Percentiles rank a stretch among this genome's conserved stretches.
Evolutionary conservation across 768 basidiomycete genomes (phyloP).

Genomic region (Daedalea quercina): DNA sequence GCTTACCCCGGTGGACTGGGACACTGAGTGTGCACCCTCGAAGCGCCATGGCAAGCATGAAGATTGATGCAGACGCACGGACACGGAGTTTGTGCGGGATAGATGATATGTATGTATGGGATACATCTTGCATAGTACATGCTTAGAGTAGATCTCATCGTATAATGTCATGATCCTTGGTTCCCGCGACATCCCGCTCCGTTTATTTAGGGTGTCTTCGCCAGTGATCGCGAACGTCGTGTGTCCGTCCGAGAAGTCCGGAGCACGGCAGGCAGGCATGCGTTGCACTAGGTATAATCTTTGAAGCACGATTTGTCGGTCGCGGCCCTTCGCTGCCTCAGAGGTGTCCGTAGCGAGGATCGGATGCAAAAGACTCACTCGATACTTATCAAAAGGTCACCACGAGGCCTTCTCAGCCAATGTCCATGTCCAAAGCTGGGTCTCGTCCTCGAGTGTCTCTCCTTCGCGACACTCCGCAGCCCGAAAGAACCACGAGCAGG

Average conservation of each 20-base stretch:
- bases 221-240: too few relatives aligned
- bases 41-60: neutral
- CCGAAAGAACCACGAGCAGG: neutral
- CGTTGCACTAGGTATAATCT: too few relatives aligned
- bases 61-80: neutral
- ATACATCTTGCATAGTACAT: neutral
- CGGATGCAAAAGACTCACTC: too few relatives aligned
- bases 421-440: neutral
- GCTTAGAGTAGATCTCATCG: neutral
- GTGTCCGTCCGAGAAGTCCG: too few relatives aligned
- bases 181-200: too few relatives aligned
- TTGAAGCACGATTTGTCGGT: too few relatives aligned
- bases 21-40: constrained; percentile 42
- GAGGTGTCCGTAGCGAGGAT: too few relatives aligned
- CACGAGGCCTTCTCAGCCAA: neutral
- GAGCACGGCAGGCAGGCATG: too few relatives aligned
- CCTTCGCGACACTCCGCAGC: neutral
- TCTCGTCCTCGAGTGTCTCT: neutral
- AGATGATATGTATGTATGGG: neutral
- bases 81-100: neutral
- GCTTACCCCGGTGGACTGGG: constrained; percentile 63
- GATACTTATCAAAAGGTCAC: too few relatives aligned
- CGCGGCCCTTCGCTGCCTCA: too few relatives aligned
- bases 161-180: neutral
- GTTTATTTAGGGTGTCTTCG: too few relatives aligned